phyloP scores from a whole-genome alignment of 2,329 filamentous ascomycete species.

The Beauveria rudraprayagi region DNA sequence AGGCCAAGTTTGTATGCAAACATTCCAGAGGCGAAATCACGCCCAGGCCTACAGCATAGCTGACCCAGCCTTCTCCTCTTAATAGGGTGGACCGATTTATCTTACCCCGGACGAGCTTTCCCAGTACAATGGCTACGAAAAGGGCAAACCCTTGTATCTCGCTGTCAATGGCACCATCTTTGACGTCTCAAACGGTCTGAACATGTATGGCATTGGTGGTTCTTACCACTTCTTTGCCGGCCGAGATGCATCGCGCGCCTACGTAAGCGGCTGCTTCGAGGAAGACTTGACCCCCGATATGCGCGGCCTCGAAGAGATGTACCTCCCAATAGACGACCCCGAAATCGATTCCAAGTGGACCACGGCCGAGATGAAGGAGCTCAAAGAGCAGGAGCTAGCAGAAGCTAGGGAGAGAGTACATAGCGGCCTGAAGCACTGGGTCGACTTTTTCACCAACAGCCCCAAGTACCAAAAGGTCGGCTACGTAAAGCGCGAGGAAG shows the following conservation, averaged over 20 bases:
- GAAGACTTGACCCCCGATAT: slow-evolving; percentile 80
- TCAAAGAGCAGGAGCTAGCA: slow-evolving; percentile 55
- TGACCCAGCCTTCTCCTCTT: slow-evolving; percentile 4
- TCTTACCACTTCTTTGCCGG: slow-evolving; percentile 84
- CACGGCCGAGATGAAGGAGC: slow-evolving; percentile 41
- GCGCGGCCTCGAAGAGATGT: slow-evolving; percentile 82
- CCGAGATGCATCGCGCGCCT: slow-evolving; percentile 76
- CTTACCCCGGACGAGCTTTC: slow-evolving; percentile 70
- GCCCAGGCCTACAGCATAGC: neutral
- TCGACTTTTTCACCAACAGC: slow-evolving; percentile 69
- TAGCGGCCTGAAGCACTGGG: slow-evolving; percentile 70
- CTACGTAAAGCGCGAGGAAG: slow-evolving; percentile 54
- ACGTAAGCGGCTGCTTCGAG: slow-evolving; percentile 86
- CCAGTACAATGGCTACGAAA: slow-evolving; percentile 69
- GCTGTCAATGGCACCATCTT: slow-evolving; percentile 83
- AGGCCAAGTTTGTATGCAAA: slow-evolving; percentile 49
- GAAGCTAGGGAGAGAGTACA: slow-evolving; percentile 58
- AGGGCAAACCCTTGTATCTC: slow-evolving; percentile 73
- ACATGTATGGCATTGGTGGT: slow-evolving; percentile 75
- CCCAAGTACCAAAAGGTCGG: slow-evolving; percentile 79
- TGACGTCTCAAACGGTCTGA: slow-evolving; percentile 63
- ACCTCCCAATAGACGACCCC: slow-evolving; percentile 55
- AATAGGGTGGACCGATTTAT: slow-evolving; percentile 49
- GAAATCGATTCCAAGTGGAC: slow-evolving; percentile 52
- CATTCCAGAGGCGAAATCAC: neutral